Percentiles rank a stretch among this genome's conserved stretches.
These are phyloP conservation scores for Cystobasidium slooffiae DNA, from an alignment of 1,284 basidiomycete species.

Conservation along the genomic window DNA sequence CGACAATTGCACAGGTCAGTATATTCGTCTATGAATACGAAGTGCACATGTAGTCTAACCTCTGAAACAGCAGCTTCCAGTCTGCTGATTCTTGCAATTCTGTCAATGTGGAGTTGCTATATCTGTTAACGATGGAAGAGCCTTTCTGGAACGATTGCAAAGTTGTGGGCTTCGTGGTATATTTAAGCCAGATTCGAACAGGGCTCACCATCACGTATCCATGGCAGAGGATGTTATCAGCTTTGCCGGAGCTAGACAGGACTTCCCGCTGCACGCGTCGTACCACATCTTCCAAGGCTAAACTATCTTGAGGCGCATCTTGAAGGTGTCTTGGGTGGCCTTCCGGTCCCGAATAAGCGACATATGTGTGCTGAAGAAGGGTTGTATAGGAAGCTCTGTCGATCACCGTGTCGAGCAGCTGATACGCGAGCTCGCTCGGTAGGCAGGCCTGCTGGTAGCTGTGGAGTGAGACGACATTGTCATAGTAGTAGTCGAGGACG, in stretches of 20 bases:
- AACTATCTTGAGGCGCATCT: neutral
- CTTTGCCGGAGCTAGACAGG: neutral
- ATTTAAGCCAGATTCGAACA: neutral
- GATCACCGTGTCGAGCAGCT: constrained; percentile 5
- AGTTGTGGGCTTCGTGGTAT: neutral
- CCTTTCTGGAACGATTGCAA: neutral
- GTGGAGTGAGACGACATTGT: constrained; percentile 19
- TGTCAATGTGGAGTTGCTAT: constrained; percentile 74
- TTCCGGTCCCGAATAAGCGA: constrained; percentile 1
- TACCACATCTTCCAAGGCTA: constrained; percentile 6
- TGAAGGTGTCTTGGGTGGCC: neutral
- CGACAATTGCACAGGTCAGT: neutral
- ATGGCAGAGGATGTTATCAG: constrained; percentile 15
- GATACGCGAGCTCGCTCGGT: neutral
- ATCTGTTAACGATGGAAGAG: constrained; percentile 63
- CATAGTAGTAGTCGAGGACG: constrained; percentile 36
- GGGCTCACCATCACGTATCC: constrained; percentile 21
- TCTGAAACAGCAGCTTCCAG: constrained; percentile 69
- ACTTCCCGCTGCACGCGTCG: constrained; percentile 35
- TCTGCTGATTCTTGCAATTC: constrained; percentile 65
- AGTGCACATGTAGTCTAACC: constrained; percentile 59
- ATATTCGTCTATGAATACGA: neutral
- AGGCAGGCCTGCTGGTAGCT: constrained; percentile 21
- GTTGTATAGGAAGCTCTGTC: neutral
- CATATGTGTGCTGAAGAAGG: constrained; percentile 14